phyloP scores from a whole-genome alignment of 1,139 yeast species.

The Saccharomyces hybrid region DNA sequence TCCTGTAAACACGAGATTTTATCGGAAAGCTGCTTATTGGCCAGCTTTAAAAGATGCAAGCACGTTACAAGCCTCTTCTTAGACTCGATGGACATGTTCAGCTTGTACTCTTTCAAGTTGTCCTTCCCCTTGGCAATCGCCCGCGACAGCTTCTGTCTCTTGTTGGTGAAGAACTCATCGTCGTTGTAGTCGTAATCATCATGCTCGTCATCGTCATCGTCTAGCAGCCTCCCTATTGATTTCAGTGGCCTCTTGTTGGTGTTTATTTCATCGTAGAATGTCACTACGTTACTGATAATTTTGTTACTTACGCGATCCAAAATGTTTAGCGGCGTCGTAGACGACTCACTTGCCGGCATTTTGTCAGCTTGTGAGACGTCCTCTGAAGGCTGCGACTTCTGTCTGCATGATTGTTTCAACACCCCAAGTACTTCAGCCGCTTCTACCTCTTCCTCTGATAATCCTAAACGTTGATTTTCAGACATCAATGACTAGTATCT shows the following conservation, averaged over 20 bases:
- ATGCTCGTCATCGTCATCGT: slow-evolving; percentile 17
- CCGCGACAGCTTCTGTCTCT: slow-evolving; percentile 25
- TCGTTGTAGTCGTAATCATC: slow-evolving; percentile 12
- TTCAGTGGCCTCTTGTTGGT: slow-evolving; percentile 18
- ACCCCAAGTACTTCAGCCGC: slow-evolving; percentile 29
- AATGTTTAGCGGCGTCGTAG: slow-evolving; percentile 8
- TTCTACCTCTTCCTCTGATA: slow-evolving; percentile 22
- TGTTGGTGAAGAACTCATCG: slow-evolving; percentile 12
- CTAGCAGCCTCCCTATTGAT: slow-evolving; percentile 12
- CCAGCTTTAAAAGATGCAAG: slow-evolving; percentile 63
- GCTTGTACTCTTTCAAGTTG: slow-evolving; percentile 29
- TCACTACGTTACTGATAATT: slow-evolving; percentile 24
- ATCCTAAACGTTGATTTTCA: slow-evolving; percentile 2
- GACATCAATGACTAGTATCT: neutral
- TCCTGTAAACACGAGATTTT: slow-evolving; percentile 59
- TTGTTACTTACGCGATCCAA: slow-evolving; percentile 2
- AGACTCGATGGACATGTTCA: slow-evolving; percentile 53
- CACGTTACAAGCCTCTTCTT: slow-evolving; percentile 66
- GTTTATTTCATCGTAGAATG: slow-evolving; percentile 26
- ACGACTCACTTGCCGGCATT: neutral
- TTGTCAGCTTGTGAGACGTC: neutral
- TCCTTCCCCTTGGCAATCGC: slow-evolving; percentile 26
- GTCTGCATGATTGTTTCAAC: slow-evolving; percentile 19
- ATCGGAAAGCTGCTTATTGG: slow-evolving; percentile 61
- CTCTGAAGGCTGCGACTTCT: neutral